Percentiles rank a stretch among this genome's conserved stretches.
These are phyloP conservation scores for Pythium diclinum DNA, from an alignment of 352 stramenopile species.

Conservation along the genomic window DNA sequence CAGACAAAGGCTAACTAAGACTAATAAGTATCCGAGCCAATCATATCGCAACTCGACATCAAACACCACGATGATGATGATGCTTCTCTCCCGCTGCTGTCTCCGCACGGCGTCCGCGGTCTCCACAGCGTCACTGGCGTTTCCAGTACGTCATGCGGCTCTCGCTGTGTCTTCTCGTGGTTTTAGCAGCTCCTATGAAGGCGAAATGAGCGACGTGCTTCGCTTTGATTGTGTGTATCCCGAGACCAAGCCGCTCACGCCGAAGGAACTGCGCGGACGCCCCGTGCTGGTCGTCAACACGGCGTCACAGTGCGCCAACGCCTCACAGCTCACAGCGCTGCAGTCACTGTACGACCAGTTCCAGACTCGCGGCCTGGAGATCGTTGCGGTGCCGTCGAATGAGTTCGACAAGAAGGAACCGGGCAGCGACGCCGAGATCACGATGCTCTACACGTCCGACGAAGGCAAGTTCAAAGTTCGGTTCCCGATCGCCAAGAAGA, in stretches of 20 bases:
- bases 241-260: slow-evolving; percentile 28
- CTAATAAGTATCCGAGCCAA: not conserved
- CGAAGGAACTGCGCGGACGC: slow-evolving; percentile 37
- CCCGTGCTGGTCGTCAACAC: slow-evolving; percentile 70
- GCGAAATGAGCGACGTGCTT: slow-evolving; percentile 44
- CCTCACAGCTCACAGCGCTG: slow-evolving; percentile 48
- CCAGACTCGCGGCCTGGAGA: slow-evolving; percentile 38
- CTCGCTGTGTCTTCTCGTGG: not conserved
- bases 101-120: not conserved
- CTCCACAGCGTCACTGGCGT: not conserved
- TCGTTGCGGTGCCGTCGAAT: slow-evolving; percentile 65
- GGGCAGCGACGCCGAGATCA: slow-evolving; percentile 37
- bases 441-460: slow-evolving; percentile 34
- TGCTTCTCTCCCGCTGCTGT: not conserved
- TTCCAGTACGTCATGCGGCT: not conserved
- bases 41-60: not conserved
- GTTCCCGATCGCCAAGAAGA: slow-evolving; percentile 57
- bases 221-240: slow-evolving; percentile 47
- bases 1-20: too few relatives aligned
- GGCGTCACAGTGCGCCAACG: slow-evolving; percentile 52
- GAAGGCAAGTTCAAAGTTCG: slow-evolving; percentile 34
- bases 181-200: slow-evolving; percentile 19
- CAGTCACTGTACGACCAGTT: slow-evolving; percentile 54
- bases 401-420: slow-evolving; percentile 66
- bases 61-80: not conserved